A percentile compares a stretch with the other conserved stretches of the same genome.
phyloP scores from a whole-genome alignment of 2,329 filamentous ascomycete species.

The Exutisphaerella laricina region DNA sequence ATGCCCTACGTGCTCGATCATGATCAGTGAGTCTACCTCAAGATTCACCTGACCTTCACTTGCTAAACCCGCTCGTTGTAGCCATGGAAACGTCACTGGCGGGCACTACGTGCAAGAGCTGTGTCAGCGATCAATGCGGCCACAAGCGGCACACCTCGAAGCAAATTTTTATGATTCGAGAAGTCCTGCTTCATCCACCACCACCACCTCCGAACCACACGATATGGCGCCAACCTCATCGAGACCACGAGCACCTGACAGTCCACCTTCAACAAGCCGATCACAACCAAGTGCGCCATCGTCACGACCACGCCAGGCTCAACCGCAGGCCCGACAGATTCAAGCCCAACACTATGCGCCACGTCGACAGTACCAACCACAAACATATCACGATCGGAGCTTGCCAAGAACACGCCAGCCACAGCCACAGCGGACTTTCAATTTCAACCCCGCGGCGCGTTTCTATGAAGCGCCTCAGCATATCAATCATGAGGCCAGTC shows the following conservation, averaged over 20 bases:
- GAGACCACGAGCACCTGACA: too few relatives aligned
- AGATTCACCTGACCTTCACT: neutral
- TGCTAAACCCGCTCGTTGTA: slow-evolving; percentile 6
- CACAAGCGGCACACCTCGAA: neutral
- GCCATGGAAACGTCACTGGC: slow-evolving; percentile 19
- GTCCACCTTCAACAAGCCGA: too few relatives aligned
- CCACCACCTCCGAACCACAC: too few relatives aligned
- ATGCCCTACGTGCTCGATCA: slow-evolving; percentile 18
- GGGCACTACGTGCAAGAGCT: slow-evolving; percentile 15
- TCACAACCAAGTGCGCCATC: too few relatives aligned
- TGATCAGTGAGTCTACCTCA: slow-evolving; percentile 10
- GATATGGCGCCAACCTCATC: too few relatives aligned
- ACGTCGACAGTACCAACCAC: neutral
- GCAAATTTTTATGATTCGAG: neutral
- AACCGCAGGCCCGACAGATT: too few relatives aligned
- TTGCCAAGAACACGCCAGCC: neutral
- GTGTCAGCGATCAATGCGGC: slow-evolving; percentile 5
- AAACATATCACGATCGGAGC: too few relatives aligned
- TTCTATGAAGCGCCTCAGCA: too few relatives aligned
- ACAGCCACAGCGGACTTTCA: neutral
- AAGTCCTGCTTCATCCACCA: too few relatives aligned
- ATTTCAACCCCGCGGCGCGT: neutral
- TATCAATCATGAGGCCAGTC: too few relatives aligned
- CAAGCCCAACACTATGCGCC: neutral
- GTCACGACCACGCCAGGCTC: too few relatives aligned